phyloP scores from a whole-genome alignment of 495 filamentous ascomycete species.

The Corynascus novoguineensis region DNA sequence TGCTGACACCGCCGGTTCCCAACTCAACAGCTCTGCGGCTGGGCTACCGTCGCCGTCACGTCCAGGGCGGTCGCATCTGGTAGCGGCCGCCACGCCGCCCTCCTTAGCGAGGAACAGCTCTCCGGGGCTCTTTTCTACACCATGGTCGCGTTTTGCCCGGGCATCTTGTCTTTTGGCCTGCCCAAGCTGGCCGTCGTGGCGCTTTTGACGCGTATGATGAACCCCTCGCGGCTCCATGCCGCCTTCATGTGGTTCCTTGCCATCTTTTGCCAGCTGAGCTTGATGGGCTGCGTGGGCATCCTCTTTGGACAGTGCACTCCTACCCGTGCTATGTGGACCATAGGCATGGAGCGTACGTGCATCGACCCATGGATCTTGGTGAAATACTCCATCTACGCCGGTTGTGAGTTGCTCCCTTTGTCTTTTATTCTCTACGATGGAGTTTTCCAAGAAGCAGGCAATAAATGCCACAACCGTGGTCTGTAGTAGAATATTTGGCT shows the following conservation, averaged over 20 bases:
- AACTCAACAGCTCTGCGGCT: slow-evolving; percentile 13
- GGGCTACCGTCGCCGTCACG: slow-evolving; percentile 8
- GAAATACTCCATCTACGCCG: slow-evolving; percentile 38
- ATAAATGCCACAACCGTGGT: not conserved
- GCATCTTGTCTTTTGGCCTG: slow-evolving; percentile 37
- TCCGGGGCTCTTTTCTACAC: slow-evolving; percentile 30
- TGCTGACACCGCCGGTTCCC: not conserved
- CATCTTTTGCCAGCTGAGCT: slow-evolving; percentile 24
- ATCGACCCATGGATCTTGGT: slow-evolving; percentile 33
- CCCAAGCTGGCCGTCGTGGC: slow-evolving; percentile 44
- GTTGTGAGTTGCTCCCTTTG: slow-evolving; percentile 26
- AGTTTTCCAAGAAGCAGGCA: no score
- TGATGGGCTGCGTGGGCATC: slow-evolving; percentile 32
- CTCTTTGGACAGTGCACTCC: slow-evolving; percentile 43
- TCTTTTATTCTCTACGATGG: no score
- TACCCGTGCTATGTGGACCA: slow-evolving; percentile 38
- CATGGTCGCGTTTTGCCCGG: slow-evolving; percentile 35
- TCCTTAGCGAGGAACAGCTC: slow-evolving; percentile 23
- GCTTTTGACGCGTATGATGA: slow-evolving; percentile 38
- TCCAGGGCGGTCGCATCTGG: slow-evolving; percentile 15
- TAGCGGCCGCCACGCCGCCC: slow-evolving; percentile 26
- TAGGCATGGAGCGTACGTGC: slow-evolving; percentile 28
- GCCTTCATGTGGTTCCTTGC: slow-evolving; percentile 35
- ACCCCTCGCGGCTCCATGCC: slow-evolving; percentile 24
- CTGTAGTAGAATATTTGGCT: no score